A percentile compares a stretch with the other conserved stretches of the same genome.
These are phyloP conservation scores for Calocera viscosa DNA, from an alignment of 768 basidiomycete genomes.

Conservation along the genomic window DNA sequence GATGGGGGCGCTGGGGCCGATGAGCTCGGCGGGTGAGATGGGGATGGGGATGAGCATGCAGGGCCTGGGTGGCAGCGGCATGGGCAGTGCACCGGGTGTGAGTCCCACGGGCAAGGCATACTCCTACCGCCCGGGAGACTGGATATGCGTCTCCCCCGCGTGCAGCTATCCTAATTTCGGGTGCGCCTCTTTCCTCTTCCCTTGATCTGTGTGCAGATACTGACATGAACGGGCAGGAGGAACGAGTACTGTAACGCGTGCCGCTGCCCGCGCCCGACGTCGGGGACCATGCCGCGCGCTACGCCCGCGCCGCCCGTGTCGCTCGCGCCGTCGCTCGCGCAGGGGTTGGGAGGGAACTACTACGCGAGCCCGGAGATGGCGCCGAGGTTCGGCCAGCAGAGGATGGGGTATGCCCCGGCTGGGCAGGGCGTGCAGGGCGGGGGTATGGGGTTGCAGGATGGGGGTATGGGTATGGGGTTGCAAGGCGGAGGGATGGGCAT, in stretches of 20 bases:
- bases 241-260: constrained; percentile 5
- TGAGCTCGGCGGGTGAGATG: neutral
- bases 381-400: too few species aligned
- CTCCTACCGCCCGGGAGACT: neutral
- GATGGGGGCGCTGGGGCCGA: neutral
- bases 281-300: neutral
- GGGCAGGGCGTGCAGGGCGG: too few species aligned
- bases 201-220: too few species aligned
- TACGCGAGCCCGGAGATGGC: too few species aligned
- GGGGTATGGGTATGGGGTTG: too few species aligned
- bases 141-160: constrained; percentile 1
- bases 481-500: too few species aligned
- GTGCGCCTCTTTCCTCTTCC: neutral
- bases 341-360: too few species aligned
- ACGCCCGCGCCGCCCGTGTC: neutral
- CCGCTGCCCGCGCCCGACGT: neutral
- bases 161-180: constrained; percentile 4
- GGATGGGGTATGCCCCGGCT: too few species aligned
- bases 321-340: neutral
- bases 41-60: neutral
- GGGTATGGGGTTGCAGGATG: too few species aligned
- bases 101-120: neutral
- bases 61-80: neutral
- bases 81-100: neutral
- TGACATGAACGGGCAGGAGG: neutral